A percentile compares a stretch with the other conserved stretches of the same genome.
These are phyloP conservation scores for Aegilops speltoides DNA, from an alignment of 176 grass and related monocot species.

Conservation along the genomic window DNA sequence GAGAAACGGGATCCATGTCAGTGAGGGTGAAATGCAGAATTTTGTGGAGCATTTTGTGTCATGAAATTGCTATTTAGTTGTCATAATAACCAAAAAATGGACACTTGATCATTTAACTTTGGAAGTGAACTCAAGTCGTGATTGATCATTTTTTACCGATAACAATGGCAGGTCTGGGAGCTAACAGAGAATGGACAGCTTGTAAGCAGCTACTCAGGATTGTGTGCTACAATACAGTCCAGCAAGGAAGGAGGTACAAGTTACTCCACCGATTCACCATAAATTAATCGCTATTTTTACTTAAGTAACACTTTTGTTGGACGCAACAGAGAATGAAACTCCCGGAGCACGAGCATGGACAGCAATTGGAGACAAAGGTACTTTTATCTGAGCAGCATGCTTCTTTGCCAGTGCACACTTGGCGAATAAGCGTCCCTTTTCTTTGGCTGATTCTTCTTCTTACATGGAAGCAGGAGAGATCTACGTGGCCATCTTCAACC, in stretches of 20 bases:
- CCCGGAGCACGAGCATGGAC: constrained; percentile 62
- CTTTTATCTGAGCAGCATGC: neutral
- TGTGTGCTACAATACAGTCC: constrained; percentile 61
- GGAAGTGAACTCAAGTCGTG: neutral
- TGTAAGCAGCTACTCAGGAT: constrained; percentile 73
- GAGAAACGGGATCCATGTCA: neutral
- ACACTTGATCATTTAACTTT: neutral
- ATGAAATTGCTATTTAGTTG: neutral
- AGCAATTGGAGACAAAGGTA: constrained; percentile 72
- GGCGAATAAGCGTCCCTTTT: neutral
- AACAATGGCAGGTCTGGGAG: constrained; percentile 68
- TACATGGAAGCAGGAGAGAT: constrained; percentile 60
- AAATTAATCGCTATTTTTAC: constrained; percentile 19
- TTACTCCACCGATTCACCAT: neutral
- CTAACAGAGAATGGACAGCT: constrained; percentile 84
- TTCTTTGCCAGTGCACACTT: neutral
- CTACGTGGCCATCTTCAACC: constrained; percentile 82
- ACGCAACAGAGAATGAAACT: constrained; percentile 33
- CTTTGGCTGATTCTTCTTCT: neutral
- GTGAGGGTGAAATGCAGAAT: too few species aligned
- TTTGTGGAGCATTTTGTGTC: neutral
- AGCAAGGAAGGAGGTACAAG: constrained; percentile 28
- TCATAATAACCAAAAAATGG: neutral
- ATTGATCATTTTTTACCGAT: neutral
- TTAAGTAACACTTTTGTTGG: neutral